Percentiles rank a stretch among this genome's conserved stretches.
These are phyloP conservation scores for Gnaphalium uliginosum DNA, from an alignment of 129 eudicot genomes.

Conservation along the genomic window DNA sequence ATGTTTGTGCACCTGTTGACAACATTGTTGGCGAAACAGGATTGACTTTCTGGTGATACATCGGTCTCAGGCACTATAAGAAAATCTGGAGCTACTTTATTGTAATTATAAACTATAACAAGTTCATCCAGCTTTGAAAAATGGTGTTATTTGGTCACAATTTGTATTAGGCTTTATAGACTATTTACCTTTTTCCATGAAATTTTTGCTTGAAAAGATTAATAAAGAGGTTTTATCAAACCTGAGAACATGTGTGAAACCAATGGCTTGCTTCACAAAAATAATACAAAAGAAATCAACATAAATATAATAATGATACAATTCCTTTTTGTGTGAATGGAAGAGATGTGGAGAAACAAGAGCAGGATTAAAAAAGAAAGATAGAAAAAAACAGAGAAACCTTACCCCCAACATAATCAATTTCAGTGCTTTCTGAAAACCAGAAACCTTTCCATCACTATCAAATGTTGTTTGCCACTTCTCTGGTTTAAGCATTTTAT, in stretches of 20 bases:
- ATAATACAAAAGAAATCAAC: slow-evolving; percentile 10
- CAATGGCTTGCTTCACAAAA: not conserved
- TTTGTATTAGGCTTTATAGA: not conserved
- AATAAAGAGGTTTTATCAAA: not conserved
- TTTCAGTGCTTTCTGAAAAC: slow-evolving; percentile 81
- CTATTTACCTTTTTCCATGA: not conserved
- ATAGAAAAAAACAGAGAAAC: not conserved
- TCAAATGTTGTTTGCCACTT: slow-evolving; percentile 95
- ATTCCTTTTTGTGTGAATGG: not conserved
- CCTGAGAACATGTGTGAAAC: not conserved
- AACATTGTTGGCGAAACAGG: not conserved
- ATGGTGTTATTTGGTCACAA: not conserved
- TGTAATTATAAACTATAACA: not conserved
- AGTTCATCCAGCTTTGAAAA: not conserved
- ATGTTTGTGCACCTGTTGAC: not conserved
- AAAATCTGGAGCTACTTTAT: not conserved
- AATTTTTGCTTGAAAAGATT: not conserved
- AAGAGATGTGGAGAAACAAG: not conserved
- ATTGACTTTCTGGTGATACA: not conserved
- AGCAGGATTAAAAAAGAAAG: not conserved
- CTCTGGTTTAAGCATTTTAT: slow-evolving; percentile 94
- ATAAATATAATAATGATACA: not conserved
- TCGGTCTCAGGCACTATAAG: not conserved
- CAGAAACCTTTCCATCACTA: slow-evolving; percentile 74
- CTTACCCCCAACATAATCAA: slow-evolving; percentile 79